phyloP scores from a whole-genome alignment of 106 monocot species.

The Triglochin maritima region DNA sequence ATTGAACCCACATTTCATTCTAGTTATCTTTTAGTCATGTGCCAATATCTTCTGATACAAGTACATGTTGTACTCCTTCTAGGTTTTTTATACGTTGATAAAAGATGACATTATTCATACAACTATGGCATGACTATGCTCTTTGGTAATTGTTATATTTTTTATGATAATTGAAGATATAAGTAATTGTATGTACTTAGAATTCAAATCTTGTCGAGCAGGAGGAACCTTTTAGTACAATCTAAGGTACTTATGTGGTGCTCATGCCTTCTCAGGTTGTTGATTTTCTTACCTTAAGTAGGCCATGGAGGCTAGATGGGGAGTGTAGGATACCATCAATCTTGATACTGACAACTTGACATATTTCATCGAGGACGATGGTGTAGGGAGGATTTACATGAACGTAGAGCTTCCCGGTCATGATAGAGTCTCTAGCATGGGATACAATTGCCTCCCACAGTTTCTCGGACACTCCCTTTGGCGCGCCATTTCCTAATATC shows the following conservation, averaged over 20 bases:
- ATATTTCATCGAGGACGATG: constrained; percentile 21
- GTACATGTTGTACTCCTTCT: no score
- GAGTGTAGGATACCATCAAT: constrained; percentile 5
- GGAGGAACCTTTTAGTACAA: no score
- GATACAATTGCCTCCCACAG: constrained; percentile 26
- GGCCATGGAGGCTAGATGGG: constrained; percentile 6
- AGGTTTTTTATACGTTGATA: no score
- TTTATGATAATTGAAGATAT: not conserved
- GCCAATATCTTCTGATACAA: no score
- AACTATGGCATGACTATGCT: no score
- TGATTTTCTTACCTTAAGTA: constrained; percentile 10
- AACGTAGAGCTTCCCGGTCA: constrained; percentile 21
- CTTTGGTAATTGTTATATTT: no score
- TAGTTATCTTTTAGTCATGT: no score
- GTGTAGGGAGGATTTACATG: not conserved
- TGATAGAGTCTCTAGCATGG: constrained; percentile 28
- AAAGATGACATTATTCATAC: no score
- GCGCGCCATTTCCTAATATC: not conserved
- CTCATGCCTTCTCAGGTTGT: not conserved
- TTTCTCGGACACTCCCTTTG: constrained; percentile 30
- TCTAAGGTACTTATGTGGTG: no score
- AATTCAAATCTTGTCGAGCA: not conserved
- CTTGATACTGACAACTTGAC: not conserved
- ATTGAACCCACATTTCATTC: no score
- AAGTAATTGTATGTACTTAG: not conserved